Percentiles rank a stretch among this genome's conserved stretches.
Conservation (phyloP, 1,284 basidiomycete genomes). For the Cryptococcus floricola region DNA sequence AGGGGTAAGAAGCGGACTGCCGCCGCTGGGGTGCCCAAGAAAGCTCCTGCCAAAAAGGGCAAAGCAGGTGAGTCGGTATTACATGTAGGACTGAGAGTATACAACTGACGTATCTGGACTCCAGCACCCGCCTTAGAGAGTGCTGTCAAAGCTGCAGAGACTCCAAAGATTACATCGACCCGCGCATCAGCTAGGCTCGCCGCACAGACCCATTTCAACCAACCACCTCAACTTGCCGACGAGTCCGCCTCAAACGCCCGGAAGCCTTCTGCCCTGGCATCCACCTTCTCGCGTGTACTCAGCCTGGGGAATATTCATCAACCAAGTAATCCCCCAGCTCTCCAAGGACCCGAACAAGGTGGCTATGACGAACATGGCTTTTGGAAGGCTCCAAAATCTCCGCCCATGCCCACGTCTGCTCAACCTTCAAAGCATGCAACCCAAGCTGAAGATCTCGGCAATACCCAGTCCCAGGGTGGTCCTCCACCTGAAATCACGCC, state of each 20-base stretch:
- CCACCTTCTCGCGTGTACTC: neutral
- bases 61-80: too few relatives aligned
- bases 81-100: too few relatives aligned
- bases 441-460: too few relatives aligned
- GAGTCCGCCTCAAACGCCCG: too few relatives aligned
- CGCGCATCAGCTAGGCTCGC: slow-evolving; percentile 1
- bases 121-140: too few relatives aligned
- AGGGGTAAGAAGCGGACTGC: too few relatives aligned
- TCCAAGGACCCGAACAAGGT: neutral
- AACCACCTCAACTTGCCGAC: too few relatives aligned
- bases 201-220: neutral
- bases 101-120: too few relatives aligned
- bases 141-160: too few relatives aligned
- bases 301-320: neutral
- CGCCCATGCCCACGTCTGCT: neutral
- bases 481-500: neutral
- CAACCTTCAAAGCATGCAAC: too few relatives aligned
- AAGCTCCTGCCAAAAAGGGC: too few relatives aligned
- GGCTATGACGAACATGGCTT: neutral
- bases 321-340: neutral
- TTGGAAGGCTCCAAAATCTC: neutral
- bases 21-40: too few relatives aligned
- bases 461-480: neutral
- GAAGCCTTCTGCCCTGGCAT: neutral
- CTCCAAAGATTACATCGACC: neutral